Base-by-base conservation (phyloP, 1,284 basidiomycete genomes). In the Golubevia sp. region DNA sequence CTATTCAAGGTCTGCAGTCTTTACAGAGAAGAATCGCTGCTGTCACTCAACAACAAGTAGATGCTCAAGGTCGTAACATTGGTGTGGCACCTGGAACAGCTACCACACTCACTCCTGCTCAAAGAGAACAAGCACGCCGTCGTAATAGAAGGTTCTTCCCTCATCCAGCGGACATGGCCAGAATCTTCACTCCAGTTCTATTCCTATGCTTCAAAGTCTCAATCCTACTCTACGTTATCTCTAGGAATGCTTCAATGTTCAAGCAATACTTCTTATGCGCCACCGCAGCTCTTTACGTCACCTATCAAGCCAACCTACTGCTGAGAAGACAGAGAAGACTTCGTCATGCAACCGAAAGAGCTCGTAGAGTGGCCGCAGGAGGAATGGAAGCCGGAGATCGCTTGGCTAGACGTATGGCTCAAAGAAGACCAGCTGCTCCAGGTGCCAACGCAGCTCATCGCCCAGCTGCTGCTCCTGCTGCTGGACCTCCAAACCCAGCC, bases 171-270 rank as follows among this genome's bases (percentile, higher is more conserved):
- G 38, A 44, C 18, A 8, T 44, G 18, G 38, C 13, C 11, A 44
- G 18, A 8, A 44, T 44, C 38, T 44, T 44, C 18, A 18, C 73
- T 26, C 72, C 73, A 1, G 59, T 74, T 56, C 59, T 68, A 11
- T 71, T 76, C 27, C 59, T 76, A 2, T 55, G 63, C 2, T 59
- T 76, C 51, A 75, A 75, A 24, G 58, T 76, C 13, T 63, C 66
- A 21, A 66, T 76, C 25, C 55, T 76, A 30, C 61, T 76, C 11
- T 71, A 67, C 24, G 60, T 76, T 26, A 59, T 76, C 63, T 56
- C 70, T 26, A 55, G 68, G 1, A 59, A 63, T 2, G 74, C 74
- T 2, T 64, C 67, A 13, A 21, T 27, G 24, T n/a, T 61, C n/a
- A 76, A 73, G 53, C 34, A 34, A 44, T 67, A 61, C 55, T 61